A percentile compares a stretch with the other conserved stretches of the same genome.
Evolutionary conservation across 2,329 filamentous ascomycete species (phyloP).

Genomic region (Allantophomopsis lycopodina): DNA sequence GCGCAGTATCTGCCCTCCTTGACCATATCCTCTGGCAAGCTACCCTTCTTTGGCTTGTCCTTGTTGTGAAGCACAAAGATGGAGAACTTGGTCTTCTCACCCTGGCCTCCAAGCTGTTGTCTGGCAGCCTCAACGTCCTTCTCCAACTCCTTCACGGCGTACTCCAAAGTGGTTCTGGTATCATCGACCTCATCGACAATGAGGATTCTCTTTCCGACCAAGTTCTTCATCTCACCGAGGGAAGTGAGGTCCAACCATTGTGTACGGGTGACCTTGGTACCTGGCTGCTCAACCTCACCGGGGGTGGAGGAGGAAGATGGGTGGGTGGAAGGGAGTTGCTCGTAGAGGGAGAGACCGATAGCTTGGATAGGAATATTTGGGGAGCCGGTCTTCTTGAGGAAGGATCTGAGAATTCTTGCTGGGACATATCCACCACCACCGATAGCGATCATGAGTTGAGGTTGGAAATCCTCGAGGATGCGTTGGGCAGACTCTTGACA

Average conservation of each 20-base stretch:
- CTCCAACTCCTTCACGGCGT: constrained; percentile 82
- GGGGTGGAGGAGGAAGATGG: constrained; percentile 33
- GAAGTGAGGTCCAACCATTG: constrained; percentile 93
- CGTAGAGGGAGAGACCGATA: constrained; percentile 95
- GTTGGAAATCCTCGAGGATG: constrained; percentile 77
- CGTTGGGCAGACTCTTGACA: constrained; percentile 73
- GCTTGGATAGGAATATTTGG: constrained; percentile 99
- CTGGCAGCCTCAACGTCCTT: constrained; percentile 85
- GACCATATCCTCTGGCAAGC: constrained; percentile 66
- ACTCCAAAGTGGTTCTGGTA: constrained; percentile 86
- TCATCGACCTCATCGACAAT: constrained; percentile 96
- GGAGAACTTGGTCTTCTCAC: constrained; percentile 75
- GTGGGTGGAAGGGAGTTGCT: constrained; percentile 51
- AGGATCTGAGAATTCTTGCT: constrained; percentile 90
- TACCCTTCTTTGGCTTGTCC: constrained; percentile 90
- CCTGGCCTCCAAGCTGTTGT: constrained; percentile 54
- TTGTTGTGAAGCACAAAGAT: constrained; percentile 98
- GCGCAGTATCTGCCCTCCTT: constrained; percentile 64
- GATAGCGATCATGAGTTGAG: constrained; percentile 96
- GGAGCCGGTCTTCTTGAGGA: constrained; percentile 76
- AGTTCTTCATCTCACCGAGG: constrained; percentile 70
- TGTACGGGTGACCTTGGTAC: constrained; percentile 90
- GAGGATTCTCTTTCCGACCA: constrained; percentile 81
- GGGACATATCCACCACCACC: constrained; percentile 96
- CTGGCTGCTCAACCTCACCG: constrained; percentile 49